Evolutionary conservation across 164 flowering plant species (phyloP).

Genomic region (Piper longum): DNA sequence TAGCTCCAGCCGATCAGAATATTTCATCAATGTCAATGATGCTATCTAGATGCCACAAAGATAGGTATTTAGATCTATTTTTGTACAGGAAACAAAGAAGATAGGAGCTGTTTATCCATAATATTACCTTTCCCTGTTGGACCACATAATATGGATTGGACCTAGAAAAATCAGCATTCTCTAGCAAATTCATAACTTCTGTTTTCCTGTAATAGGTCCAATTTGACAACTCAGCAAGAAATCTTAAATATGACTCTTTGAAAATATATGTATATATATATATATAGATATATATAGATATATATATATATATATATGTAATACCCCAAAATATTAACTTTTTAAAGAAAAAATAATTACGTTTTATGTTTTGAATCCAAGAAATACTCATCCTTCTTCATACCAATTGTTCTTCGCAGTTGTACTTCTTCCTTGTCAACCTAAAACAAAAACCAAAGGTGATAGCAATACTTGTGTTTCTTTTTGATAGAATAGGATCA

Average conservation of each 20-base stretch:
- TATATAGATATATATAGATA: too few species aligned
- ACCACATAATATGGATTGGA: slow-evolving; percentile 99
- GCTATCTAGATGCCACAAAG: slow-evolving; percentile 44
- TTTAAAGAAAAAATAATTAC: slow-evolving; percentile 22
- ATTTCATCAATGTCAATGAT: slow-evolving; percentile 89
- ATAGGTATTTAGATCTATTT: background rate
- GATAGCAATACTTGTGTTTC: background rate
- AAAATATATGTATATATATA: background rate
- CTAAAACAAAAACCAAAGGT: slow-evolving; percentile 18
- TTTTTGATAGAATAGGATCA: too few species aligned
- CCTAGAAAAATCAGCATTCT: slow-evolving; percentile 99
- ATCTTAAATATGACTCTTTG: background rate
- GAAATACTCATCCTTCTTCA: slow-evolving; percentile 94
- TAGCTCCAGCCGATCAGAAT: slow-evolving; percentile 83
- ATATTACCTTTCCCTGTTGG: slow-evolving; percentile 90
- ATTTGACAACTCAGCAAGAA: background rate
- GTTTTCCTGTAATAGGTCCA: slow-evolving; percentile 50
- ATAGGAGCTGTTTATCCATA: background rate
- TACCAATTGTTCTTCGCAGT: slow-evolving; percentile 77
- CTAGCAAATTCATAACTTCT: slow-evolving; percentile 93
- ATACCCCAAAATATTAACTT: too few species aligned
- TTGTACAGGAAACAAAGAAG: background rate
- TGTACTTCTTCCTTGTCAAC: slow-evolving; percentile 98
- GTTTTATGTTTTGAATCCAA: slow-evolving; percentile 96
- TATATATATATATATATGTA: too few species aligned